These are phyloP conservation scores for Spinellus fusiger DNA, from an alignment of 192 early-diverging fungal species.

Conservation along the genomic window DNA sequence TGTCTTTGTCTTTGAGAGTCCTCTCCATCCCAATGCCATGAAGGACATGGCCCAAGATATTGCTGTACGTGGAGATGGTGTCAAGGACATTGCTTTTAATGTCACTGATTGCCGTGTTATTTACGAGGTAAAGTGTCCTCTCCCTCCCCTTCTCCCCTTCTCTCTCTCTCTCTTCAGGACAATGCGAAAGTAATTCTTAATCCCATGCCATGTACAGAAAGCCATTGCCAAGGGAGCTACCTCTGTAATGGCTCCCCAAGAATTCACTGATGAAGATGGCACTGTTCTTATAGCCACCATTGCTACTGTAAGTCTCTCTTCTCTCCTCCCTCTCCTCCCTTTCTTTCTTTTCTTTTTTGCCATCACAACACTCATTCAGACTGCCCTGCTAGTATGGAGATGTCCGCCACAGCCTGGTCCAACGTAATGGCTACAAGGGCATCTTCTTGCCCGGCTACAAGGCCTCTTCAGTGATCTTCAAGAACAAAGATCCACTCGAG, in stretches of 20 bases:
- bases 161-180: neutral
- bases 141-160: too few species aligned
- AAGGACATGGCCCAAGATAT: slow-evolving; percentile 60
- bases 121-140: slow-evolving; percentile 41
- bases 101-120: slow-evolving; percentile 79
- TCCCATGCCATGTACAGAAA: slow-evolving; percentile 26
- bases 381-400: slow-evolving; percentile 72
- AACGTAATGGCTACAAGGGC: slow-evolving; percentile 79
- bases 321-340: neutral
- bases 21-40: slow-evolving; percentile 75
- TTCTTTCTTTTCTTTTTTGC: neutral
- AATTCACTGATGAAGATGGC: slow-evolving; percentile 81
- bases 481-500: slow-evolving; percentile 50
- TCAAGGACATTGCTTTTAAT: slow-evolving; percentile 92
- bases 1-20: slow-evolving; percentile 87
- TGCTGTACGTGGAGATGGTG: slow-evolving; percentile 86
- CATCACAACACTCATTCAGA: neutral
- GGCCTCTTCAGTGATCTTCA: slow-evolving; percentile 19
- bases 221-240: slow-evolving; percentile 84
- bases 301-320: slow-evolving; percentile 46
- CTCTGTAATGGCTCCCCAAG: slow-evolving; percentile 72
- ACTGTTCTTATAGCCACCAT: slow-evolving; percentile 89
- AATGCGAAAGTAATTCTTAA: neutral
- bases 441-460: slow-evolving; percentile 80
- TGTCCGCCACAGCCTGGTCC: slow-evolving; percentile 92